Percentiles rank a stretch among this genome's conserved stretches.
Conservation (phyloP, 2,329 filamentous ascomycete genomes). For the Penicillium sp. region DNA sequence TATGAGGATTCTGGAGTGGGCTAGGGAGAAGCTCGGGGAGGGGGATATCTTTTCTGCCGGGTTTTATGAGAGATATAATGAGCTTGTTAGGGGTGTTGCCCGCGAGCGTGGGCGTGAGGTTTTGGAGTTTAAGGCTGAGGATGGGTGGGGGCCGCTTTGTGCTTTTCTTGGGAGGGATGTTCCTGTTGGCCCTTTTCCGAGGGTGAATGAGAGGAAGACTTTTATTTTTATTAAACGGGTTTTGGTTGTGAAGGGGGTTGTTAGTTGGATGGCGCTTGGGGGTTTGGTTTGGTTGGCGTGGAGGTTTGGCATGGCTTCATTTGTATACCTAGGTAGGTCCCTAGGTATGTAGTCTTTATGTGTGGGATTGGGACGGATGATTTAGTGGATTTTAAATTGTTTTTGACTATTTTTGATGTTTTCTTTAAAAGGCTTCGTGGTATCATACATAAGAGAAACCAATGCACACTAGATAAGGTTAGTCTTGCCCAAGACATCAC, state of each 20-base stretch:
- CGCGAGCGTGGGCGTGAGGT: background rate
- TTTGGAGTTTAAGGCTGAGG: slow-evolving; percentile 6
- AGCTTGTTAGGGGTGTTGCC: background rate
- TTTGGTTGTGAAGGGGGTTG: slow-evolving; percentile 5
- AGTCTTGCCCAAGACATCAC: background rate
- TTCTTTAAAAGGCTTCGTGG: background rate
- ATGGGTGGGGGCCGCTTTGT: slow-evolving; percentile 10
- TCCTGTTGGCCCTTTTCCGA: background rate
- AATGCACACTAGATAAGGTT: background rate
- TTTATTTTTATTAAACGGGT: slow-evolving; percentile 2
- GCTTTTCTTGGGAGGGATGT: background rate
- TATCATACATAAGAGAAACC: background rate
- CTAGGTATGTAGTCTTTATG: background rate
- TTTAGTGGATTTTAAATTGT: background rate
- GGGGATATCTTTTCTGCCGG: background rate
- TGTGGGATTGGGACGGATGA: background rate
- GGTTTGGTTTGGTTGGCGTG: background rate
- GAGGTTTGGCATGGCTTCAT: background rate
- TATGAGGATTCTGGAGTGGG: slow-evolving; percentile 9
- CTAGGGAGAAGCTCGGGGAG: background rate
- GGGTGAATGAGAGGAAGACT: slow-evolving; percentile 4
- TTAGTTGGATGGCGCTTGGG: slow-evolving; percentile 2
- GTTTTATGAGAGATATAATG: slow-evolving; percentile 4
- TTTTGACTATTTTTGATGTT: background rate
- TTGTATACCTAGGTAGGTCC: background rate